phyloP scores from a whole-genome alignment of 2,329 filamentous ascomycete genomes.

The Ustulina deusta region DNA sequence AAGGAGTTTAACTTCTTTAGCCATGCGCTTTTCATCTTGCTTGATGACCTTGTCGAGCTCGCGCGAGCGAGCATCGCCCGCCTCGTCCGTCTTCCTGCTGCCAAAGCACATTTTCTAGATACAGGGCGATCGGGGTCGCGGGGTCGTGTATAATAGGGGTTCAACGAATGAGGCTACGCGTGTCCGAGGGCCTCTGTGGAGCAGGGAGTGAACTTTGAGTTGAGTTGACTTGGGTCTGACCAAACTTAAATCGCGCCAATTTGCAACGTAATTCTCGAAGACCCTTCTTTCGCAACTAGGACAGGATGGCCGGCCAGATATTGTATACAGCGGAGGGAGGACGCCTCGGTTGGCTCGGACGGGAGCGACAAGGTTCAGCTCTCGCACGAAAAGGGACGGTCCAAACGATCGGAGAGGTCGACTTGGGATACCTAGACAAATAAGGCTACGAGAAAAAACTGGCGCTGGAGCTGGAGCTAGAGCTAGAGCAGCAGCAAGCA shows the following conservation, averaged over 20 bases:
- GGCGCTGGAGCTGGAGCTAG: slow-evolving; percentile 27
- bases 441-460: slow-evolving; percentile 14
- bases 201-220: slow-evolving; percentile 6
- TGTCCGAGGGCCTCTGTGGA: slow-evolving; percentile 20
- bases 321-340: slow-evolving; percentile 18
- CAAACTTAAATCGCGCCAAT: slow-evolving; percentile 24
- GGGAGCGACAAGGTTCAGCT: slow-evolving; percentile 22
- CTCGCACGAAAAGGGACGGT: slow-evolving; percentile 27
- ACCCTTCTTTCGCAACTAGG: slow-evolving; percentile 12
- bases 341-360: slow-evolving; percentile 16
- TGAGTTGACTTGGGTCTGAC: slow-evolving; percentile 14
- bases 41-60: slow-evolving; percentile 90
- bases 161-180: slow-evolving; percentile 20
- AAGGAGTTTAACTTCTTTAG: slow-evolving; percentile 92
- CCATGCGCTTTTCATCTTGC: slow-evolving; percentile 86
- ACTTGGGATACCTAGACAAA: slow-evolving; percentile 10
- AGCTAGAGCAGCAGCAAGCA: slow-evolving; percentile 19
- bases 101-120: slow-evolving; percentile 71
- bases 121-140: slow-evolving; percentile 25
- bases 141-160: slow-evolving; percentile 15
- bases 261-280: not conserved
- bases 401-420: slow-evolving; percentile 7
- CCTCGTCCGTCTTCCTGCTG: slow-evolving; percentile 62
- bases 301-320: slow-evolving; percentile 17
- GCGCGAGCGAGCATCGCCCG: slow-evolving; percentile 67